Base-by-base conservation (phyloP, 225 moss, liverwort and hornwort genomes). In the Bryum argenteum region DNA sequence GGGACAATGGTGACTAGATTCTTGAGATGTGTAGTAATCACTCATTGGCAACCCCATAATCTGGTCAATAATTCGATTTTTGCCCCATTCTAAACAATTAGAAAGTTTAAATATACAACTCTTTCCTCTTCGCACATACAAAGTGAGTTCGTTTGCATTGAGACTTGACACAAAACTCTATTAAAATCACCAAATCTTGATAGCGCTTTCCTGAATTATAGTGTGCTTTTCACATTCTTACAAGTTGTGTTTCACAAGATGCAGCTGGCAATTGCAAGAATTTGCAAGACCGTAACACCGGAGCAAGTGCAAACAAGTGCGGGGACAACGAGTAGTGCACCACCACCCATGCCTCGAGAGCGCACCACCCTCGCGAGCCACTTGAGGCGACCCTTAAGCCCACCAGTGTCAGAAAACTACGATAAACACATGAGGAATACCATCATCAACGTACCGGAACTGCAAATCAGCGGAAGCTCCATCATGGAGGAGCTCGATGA, bases 241-340 rank as follows among this genome's bases (percentile, higher is more conserved):
- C 65, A 43, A 62, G 37, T 59, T 12, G 54, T 53, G 61, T 70
- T 74, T 65, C 65, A 66, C 69, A n/a, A 70, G 79, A 65, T 79
- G 79, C 87, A 88, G 87, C 77, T 88, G 45, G 87, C 87, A 74
- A 88, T 88, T 75, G 87, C 87, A 75, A 77, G 87, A 65, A 66
- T 88, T 39, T 88, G 84, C 12, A 84, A 72, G 21, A 62, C 82
- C 39, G 72, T 77, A 20, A 48, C 56, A 19, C 73, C 64, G 40
- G 64, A 58, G 58, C 82, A 70, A 48, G 82, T 68, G 33, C 33
- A 5, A 4, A 33, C 33, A 6, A 33, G 5, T 19, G 23, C 38
- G 26, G 77, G 79, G 54, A 82, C 66, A 53, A 82, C 76, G 0
- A 71, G 76, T n/a, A 68, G 67, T 23, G 60, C 69, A 9, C 20